Conservation (phyloP, 305 asterid genomes). For the Solanum hybrid region DNA sequence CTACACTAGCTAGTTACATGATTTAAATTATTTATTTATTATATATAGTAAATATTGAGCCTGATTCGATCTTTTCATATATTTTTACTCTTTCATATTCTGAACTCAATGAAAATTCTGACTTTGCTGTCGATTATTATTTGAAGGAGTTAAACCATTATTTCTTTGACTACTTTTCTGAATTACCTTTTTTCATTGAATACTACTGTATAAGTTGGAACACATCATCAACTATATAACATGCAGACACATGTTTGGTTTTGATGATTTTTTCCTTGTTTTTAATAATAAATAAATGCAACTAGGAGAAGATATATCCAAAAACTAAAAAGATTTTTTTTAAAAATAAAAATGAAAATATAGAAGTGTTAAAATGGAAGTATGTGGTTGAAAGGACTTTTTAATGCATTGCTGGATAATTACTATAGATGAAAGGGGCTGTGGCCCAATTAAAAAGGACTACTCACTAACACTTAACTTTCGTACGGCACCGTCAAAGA, state of each 20-base stretch:
- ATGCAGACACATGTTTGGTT: not conserved
- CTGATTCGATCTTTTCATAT: not conserved
- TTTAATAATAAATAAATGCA: not conserved
- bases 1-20: not conserved
- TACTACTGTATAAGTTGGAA: not conserved
- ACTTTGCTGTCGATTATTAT: accelerated
- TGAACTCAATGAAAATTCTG: not conserved
- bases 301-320: not conserved
- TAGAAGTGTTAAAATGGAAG: not conserved
- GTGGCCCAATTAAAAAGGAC: not conserved
- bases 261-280: not conserved
- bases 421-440: not conserved
- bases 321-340: not conserved
- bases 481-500: constrained; percentile 8
- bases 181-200: not conserved
- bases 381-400: not conserved
- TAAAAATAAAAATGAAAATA: not conserved
- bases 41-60: not conserved
- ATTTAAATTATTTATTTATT: not conserved
- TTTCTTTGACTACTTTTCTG: not conserved
- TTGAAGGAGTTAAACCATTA: not conserved
- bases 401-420: not conserved
- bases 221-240: not conserved
- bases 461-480: not conserved
- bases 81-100: accelerated